Evolutionary conservation across 1,284 basidiomycete species (phyloP).

Genomic region (Phylloporus gajari): DNA sequence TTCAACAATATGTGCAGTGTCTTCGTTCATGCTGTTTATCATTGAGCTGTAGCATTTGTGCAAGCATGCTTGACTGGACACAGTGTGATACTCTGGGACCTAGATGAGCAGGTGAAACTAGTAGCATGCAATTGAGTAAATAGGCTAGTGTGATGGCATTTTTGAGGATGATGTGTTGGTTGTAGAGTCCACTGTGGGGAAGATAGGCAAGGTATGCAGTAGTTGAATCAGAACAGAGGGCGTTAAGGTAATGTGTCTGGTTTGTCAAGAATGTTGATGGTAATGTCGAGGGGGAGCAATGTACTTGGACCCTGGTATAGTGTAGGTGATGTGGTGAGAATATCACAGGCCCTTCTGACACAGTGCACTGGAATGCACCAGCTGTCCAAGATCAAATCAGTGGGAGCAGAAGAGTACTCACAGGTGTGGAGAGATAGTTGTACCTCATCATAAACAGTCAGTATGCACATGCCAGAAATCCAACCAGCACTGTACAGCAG

Average conservation of each 20-base stretch:
- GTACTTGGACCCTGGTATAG: background rate
- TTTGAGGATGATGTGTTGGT: slow-evolving; percentile 86
- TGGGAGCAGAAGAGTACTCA: slow-evolving; percentile 34
- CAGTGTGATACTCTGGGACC: slow-evolving; percentile 72
- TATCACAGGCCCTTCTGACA: slow-evolving; percentile 13
- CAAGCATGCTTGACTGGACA: slow-evolving; percentile 67
- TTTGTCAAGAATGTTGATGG: slow-evolving; percentile 36
- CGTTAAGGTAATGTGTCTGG: slow-evolving; percentile 18
- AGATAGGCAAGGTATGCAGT: slow-evolving; percentile 70
- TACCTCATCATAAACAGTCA: too few relatives aligned
- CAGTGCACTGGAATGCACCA: slow-evolving; percentile 14
- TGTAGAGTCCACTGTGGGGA: slow-evolving; percentile 85
- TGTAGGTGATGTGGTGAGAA: too few relatives aligned
- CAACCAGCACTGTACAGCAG: too few relatives aligned
- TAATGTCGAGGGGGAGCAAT: slow-evolving; percentile 20
- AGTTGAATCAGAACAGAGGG: slow-evolving; percentile 30
- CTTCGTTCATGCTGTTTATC: slow-evolving; percentile 59
- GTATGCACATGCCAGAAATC: too few relatives aligned
- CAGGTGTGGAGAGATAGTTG: too few relatives aligned
- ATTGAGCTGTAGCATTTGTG: slow-evolving; percentile 57
- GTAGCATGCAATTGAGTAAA: slow-evolving; percentile 77
- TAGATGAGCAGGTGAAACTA: slow-evolving; percentile 76
- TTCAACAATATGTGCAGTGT: slow-evolving; percentile 60
- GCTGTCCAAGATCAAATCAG: slow-evolving; percentile 26
- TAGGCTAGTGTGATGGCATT: slow-evolving; percentile 78